Evolutionary conservation across 352 stramenopile species (phyloP).

Genomic region (Pythium coloratum): DNA sequence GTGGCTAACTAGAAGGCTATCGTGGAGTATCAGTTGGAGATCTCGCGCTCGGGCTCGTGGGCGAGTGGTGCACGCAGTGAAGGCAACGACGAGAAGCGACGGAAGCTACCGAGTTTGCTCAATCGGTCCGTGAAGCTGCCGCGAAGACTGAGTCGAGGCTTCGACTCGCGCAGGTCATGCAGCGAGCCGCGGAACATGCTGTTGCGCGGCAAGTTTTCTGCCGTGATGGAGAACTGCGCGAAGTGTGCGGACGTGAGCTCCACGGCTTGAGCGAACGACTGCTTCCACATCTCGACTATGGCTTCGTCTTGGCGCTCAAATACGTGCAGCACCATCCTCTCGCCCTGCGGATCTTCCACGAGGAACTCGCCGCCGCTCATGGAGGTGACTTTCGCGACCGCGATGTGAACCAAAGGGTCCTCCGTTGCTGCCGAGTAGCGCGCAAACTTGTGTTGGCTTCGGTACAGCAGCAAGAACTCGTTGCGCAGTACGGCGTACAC

Average conservation of each 20-base stretch:
- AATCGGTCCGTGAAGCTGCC: constrained; percentile 44
- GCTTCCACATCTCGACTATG: constrained; percentile 35
- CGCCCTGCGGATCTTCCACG: constrained; percentile 35
- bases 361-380: constrained; percentile 33
- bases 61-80: background rate
- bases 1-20: background rate
- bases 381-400: constrained; percentile 28
- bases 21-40: constrained; percentile 10
- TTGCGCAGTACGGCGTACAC: constrained; percentile 45
- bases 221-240: constrained; percentile 57
- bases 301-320: constrained; percentile 42
- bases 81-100: constrained; percentile 19
- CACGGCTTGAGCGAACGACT: constrained; percentile 53
- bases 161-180: constrained; percentile 38
- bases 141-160: constrained; percentile 29
- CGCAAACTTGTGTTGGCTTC: constrained; percentile 26
- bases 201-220: constrained; percentile 53
- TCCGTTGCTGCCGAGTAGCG: constrained; percentile 18
- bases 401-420: constrained; percentile 43
- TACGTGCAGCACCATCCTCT: constrained; percentile 48
- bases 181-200: constrained; percentile 60
- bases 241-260: constrained; percentile 68
- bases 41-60: constrained; percentile 9
- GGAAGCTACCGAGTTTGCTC: constrained; percentile 32
- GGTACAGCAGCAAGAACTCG: constrained; percentile 49